Evolutionary conservation across 83 land plant species (phyloP).

Genomic region (Larix sibirica): DNA sequence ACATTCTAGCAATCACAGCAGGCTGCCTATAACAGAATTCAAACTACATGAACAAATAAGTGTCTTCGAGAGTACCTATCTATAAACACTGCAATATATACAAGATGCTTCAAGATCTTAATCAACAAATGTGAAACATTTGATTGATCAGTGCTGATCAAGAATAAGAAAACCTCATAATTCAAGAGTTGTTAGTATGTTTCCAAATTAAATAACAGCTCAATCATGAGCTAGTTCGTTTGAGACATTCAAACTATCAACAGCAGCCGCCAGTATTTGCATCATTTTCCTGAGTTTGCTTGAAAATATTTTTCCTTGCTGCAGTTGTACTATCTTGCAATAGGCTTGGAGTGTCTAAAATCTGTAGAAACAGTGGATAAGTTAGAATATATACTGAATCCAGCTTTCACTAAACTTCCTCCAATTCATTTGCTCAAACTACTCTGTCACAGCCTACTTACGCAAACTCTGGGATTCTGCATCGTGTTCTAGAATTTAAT

Average conservation of each 20-base stretch:
- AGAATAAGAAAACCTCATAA: not conserved
- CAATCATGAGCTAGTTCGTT: not conserved
- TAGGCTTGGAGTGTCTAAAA: constrained; percentile 84
- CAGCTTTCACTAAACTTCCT: constrained; percentile 39
- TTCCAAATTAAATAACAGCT: not conserved
- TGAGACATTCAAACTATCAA: not conserved
- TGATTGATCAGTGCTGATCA: not conserved
- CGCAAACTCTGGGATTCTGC: too few species aligned
- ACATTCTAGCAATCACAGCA: not conserved
- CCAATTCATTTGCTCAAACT: constrained; percentile 31
- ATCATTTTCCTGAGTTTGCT: constrained; percentile 42
- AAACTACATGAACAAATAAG: not conserved
- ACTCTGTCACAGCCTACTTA: constrained; percentile 22
- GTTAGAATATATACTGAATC: constrained; percentile 2
- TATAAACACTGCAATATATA: not conserved
- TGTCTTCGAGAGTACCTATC: not conserved
- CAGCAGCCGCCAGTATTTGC: constrained; percentile 36
- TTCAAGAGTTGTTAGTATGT: not conserved
- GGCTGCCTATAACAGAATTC: not conserved
- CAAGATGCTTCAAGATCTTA: not conserved
- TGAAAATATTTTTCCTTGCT: constrained; percentile 63
- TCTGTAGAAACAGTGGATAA: constrained; percentile 33
- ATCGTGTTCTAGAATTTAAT: too few species aligned
- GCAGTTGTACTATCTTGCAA: constrained; percentile 55
- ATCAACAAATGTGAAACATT: not conserved